A percentile compares a stretch with the other conserved stretches of the same genome.
Evolutionary conservation across 768 basidiomycete genomes (phyloP).

Genomic region (Favolaschia claudopus): DNA sequence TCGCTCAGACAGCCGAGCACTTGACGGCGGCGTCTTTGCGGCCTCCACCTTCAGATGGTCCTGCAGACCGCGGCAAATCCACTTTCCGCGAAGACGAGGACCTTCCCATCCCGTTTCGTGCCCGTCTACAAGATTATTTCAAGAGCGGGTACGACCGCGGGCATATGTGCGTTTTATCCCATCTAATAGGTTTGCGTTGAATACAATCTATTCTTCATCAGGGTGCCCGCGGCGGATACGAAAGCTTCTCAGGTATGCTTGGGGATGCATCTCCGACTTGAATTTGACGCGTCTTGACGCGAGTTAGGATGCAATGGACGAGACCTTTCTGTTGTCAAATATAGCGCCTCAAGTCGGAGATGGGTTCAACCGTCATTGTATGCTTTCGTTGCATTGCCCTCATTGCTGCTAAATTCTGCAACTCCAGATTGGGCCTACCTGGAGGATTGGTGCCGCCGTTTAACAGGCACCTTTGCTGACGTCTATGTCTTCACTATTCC

Average conservation of each 20-base stretch:
- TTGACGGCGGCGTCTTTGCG: slow-evolving; percentile 80
- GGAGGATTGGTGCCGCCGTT: slow-evolving; percentile 92
- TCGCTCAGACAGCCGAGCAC: slow-evolving; percentile 90
- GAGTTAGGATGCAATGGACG: slow-evolving; percentile 91
- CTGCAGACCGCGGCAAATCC: slow-evolving; percentile 77
- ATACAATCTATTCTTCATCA: slow-evolving; percentile 34
- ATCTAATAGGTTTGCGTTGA: background rate
- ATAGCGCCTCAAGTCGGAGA: slow-evolving; percentile 98
- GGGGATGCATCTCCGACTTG: background rate
- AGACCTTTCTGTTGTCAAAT: slow-evolving; percentile 94
- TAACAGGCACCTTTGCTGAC: slow-evolving; percentile 88
- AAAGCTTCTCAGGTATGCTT: slow-evolving; percentile 78
- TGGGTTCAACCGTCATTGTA: slow-evolving; percentile 97
- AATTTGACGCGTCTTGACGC: background rate
- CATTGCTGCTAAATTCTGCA: background rate
- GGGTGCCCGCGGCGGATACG: slow-evolving; percentile 97
- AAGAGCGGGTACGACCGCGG: slow-evolving; percentile 94
- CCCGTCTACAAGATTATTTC: slow-evolving; percentile 89
- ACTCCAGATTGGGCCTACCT: slow-evolving; percentile 92
- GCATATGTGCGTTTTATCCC: slow-evolving; percentile 76
- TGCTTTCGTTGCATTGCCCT: slow-evolving; percentile 32
- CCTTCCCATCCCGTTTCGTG: slow-evolving; percentile 80
- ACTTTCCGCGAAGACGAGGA: slow-evolving; percentile 84
- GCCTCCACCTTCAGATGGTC: slow-evolving; percentile 42
- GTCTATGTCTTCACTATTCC: slow-evolving; percentile 99